Evolutionary conservation across 768 basidiomycete genomes (phyloP), one percentile per base, ranked within the genome.

Genomic region (Mycena maculata): DNA sequence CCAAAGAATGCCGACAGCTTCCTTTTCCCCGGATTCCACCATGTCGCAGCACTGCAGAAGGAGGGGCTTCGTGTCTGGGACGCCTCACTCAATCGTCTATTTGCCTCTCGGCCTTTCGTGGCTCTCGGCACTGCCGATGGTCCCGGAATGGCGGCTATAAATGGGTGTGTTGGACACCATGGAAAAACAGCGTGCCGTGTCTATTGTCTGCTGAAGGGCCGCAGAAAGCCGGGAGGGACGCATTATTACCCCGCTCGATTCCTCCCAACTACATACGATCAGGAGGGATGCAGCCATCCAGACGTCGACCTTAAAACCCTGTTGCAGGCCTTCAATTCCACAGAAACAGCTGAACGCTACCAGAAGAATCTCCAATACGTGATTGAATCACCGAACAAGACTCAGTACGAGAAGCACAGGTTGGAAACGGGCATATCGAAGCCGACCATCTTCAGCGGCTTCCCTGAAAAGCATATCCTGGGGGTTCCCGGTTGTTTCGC

Each of bases 401-500:
- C 65, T 30, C 57, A 67, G 31, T 83, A 76, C 57, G 60, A 75
- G 23, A 39, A 60, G 2, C 33, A 48, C 5, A 76, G 80, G 0
- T 71, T 75, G 1, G 70, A 73, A 5, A 83, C 80, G 1, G 83
- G 83, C 0, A 72, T 84, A 11, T 72, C 56, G 0, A 80, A 79
- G 38, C 79, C 80, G 0, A 78, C 71, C 0, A 73, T 86, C 13
- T 76, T 86, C 23, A 71, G 71, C 18, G 81, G 80, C 1, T 70
- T 86, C 11, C 22, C 48, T 0, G 50, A 48, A 0, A 25, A 44
- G 0, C 53, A 28, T 5, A 74, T 57, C 0, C 74, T 84, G 11
- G 71, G 73, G 0, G 56, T 83, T 6, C 83, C 83, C 0, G 30
- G 50, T 0, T 76, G 74, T 27, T 85, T 84, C 82, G 52, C 65